Conservation (phyloP, 2,329 filamentous ascomycete genomes). For the Stachybotrys elegans region DNA sequence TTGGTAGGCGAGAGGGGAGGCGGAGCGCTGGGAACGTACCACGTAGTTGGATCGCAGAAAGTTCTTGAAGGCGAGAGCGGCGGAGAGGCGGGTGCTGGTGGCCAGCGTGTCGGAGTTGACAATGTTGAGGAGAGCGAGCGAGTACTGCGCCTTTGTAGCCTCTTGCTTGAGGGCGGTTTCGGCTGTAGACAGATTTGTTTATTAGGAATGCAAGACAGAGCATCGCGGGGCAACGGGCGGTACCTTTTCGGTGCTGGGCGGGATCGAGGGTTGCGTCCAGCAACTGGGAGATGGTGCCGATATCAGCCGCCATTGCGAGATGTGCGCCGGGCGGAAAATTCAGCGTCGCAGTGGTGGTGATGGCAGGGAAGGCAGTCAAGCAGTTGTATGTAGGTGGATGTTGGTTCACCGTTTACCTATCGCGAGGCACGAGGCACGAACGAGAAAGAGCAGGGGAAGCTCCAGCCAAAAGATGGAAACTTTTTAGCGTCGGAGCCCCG, state of each 20-base stretch:
- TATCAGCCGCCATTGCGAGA: constrained; percentile 49
- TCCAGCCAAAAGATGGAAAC: background rate
- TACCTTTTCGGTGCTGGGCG: constrained; percentile 83
- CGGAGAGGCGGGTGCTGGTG: constrained; percentile 75
- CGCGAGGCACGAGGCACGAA: too few species aligned
- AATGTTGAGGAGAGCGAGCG: constrained; percentile 82
- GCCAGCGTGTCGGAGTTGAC: constrained; percentile 71
- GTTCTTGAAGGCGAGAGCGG: constrained; percentile 96
- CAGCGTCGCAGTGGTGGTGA: constrained; percentile 5
- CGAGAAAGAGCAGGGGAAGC: background rate
- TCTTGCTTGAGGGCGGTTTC: constrained; percentile 74
- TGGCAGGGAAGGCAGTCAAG: constrained; percentile 7
- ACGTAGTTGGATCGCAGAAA: constrained; percentile 94
- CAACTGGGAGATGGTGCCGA: constrained; percentile 67
- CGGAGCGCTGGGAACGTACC: constrained; percentile 37
- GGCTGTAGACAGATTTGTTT: constrained; percentile 50
- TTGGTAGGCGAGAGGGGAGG: constrained; percentile 4
- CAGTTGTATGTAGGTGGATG: constrained; percentile 6
- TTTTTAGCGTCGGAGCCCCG: background rate
- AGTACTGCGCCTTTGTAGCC: constrained; percentile 82
- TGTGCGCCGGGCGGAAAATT: constrained; percentile 12
- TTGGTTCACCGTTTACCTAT: too few species aligned
- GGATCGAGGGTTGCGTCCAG: constrained; percentile 89
- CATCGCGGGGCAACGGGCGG: constrained; percentile 25
- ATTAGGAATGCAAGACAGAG: constrained; percentile 25